Conservation (phyloP, 2,329 filamentous ascomycete genomes). For the Trichoderma afroharzianum region DNA sequence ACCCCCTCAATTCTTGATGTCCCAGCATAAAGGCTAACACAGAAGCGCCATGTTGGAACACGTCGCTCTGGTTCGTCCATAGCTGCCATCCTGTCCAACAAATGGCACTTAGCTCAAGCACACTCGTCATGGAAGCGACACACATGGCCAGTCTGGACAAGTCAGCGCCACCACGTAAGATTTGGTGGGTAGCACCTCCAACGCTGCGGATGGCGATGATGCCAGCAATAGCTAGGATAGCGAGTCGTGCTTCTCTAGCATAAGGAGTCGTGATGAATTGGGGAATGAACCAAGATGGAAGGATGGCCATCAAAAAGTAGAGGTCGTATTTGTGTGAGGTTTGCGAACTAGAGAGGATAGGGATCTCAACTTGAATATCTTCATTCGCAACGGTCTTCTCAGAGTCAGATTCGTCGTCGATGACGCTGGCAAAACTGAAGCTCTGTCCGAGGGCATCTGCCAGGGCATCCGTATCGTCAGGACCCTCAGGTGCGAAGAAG, state of each 20-base stretch:
- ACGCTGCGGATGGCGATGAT: constrained; percentile 30
- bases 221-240: constrained; percentile 28
- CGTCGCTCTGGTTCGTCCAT: constrained; percentile 26
- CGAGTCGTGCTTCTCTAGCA: constrained; percentile 27
- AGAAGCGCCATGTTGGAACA: constrained; percentile 27
- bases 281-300: constrained; percentile 28
- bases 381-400: neutral
- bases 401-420: constrained; percentile 15
- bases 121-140: constrained; percentile 28
- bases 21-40: constrained; percentile 32
- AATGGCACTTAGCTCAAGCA: constrained; percentile 31
- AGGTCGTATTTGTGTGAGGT: constrained; percentile 22
- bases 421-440: constrained; percentile 39
- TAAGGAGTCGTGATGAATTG: constrained; percentile 24
- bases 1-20: constrained; percentile 23
- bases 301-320: constrained; percentile 22
- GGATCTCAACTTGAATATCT: neutral
- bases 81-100: constrained; percentile 34
- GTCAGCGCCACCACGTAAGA: neutral
- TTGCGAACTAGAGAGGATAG: neutral
- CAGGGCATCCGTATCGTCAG: constrained; percentile 39
- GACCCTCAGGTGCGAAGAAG: constrained; percentile 51
- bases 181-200: constrained; percentile 25
- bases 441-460: constrained; percentile 44
- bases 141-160: constrained; percentile 23